Conservation (phyloP, 2,329 filamentous ascomycete genomes). For the Tolypocladium tropicale region DNA sequence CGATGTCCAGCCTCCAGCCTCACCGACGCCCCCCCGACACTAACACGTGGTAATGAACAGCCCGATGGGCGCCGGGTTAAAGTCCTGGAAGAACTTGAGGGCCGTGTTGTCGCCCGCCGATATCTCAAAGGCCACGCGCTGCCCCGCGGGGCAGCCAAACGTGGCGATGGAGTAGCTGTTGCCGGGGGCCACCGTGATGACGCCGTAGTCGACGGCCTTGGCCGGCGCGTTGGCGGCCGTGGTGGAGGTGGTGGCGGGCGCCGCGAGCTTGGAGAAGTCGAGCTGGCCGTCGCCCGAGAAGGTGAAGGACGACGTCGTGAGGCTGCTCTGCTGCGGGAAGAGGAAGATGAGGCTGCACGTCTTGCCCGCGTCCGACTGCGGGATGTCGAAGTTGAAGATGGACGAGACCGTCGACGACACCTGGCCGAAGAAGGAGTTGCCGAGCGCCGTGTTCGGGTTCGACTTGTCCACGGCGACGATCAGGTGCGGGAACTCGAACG, state of each 20-base stretch:
- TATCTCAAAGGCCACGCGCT: constrained; percentile 42
- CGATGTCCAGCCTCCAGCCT: neutral
- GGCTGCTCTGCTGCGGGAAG: constrained; percentile 43
- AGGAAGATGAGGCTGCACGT: constrained; percentile 56
- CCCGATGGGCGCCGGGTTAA: constrained; percentile 36
- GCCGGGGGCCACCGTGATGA: constrained; percentile 36
- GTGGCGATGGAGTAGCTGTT: constrained; percentile 41
- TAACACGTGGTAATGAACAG: constrained; percentile 26
- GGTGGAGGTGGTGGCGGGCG: constrained; percentile 34
- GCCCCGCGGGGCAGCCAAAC: constrained; percentile 43
- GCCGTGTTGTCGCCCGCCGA: constrained; percentile 34
- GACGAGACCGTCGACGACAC: constrained; percentile 42
- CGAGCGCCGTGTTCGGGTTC: constrained; percentile 38
- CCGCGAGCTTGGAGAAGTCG: constrained; percentile 38
- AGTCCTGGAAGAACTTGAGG: constrained; percentile 56
- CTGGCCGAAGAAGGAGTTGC: constrained; percentile 45
- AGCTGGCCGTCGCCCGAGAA: constrained; percentile 37
- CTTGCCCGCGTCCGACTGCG: constrained; percentile 39
- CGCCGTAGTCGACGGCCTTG: constrained; percentile 31
- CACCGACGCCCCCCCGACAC: constrained; percentile 9
- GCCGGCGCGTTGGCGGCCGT: constrained; percentile 40
- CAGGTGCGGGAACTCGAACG: constrained; percentile 49
- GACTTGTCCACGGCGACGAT: constrained; percentile 50
- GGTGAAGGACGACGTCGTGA: constrained; percentile 48
- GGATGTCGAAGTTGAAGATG: constrained; percentile 63